phyloP scores from a whole-genome alignment of 1,284 basidiomycete species.

The Naganishia albida region DNA sequence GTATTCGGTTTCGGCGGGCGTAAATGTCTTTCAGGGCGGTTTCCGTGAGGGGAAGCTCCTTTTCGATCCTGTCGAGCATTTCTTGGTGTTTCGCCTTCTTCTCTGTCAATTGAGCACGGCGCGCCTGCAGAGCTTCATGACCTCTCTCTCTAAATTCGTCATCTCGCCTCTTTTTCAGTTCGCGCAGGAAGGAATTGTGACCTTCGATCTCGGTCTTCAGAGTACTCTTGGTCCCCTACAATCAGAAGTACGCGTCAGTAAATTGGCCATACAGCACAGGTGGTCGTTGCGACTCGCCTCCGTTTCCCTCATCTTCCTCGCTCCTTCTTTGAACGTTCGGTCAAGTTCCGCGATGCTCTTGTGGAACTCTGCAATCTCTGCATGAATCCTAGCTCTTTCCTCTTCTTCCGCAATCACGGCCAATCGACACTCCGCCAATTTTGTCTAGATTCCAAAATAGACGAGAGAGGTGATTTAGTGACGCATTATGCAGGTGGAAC shows the following conservation, averaged over 20 bases:
- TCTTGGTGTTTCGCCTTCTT: constrained; percentile 1
- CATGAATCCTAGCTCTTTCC: constrained; percentile 12
- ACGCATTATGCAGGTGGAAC: too few species aligned
- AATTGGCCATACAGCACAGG: too few species aligned
- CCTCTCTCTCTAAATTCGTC: constrained; percentile 34
- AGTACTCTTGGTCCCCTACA: constrained; percentile 4
- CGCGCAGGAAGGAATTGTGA: constrained; percentile 54
- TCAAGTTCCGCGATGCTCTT: constrained; percentile 24
- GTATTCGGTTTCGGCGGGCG: constrained; percentile 56
- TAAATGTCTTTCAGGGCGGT: constrained; percentile 47
- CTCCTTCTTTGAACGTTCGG: constrained; percentile 9
- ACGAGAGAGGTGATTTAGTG: neutral
- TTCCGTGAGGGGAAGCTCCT: constrained; percentile 26
- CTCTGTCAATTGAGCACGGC: constrained; percentile 48
- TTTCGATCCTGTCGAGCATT: constrained; percentile 27
- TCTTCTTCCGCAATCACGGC: constrained; percentile 10
- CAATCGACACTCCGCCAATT: neutral
- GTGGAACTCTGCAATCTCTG: constrained; percentile 21
- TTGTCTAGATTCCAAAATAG: neutral
- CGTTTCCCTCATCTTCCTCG: constrained; percentile 15
- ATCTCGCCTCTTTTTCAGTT: constrained; percentile 28
- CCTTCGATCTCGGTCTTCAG: constrained; percentile 43
- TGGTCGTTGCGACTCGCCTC: neutral
- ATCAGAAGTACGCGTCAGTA: neutral
- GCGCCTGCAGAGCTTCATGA: constrained; percentile 57